Conservation (phyloP, 2,329 filamentous ascomycete genomes). For the Penicillium sp. region DNA sequence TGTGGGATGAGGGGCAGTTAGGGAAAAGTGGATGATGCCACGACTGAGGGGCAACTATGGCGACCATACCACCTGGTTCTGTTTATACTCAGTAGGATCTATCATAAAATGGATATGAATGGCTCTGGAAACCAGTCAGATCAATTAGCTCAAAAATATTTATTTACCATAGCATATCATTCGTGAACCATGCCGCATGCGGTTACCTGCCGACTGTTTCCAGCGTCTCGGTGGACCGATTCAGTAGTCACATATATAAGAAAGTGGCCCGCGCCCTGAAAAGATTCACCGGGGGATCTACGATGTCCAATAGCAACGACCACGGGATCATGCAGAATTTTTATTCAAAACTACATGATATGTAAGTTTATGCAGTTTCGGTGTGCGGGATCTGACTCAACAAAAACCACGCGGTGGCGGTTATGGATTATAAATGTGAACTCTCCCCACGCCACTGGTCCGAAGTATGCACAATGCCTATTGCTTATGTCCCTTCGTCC, state of each 20-base stretch:
- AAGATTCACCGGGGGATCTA: conserved; percentile 20
- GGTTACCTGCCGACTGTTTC: conserved; percentile 1
- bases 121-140: not conserved
- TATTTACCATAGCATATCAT: not conserved
- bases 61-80: not conserved
- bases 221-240: conserved; percentile 2
- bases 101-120: not conserved
- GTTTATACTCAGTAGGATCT: conserved; percentile 4
- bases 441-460: not conserved
- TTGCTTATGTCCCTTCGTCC: not conserved
- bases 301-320: not conserved
- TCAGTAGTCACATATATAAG: not conserved
- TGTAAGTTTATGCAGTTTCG: not conserved
- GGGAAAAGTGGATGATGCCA: conserved; percentile 18
- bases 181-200: conserved; percentile 1
- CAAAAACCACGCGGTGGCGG: not conserved
- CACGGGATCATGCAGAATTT: conserved; percentile 16
- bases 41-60: conserved; percentile 16
- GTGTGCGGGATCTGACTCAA: not conserved
- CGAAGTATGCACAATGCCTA: not conserved
- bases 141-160: not conserved
- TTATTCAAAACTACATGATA: not conserved
- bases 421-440: not conserved
- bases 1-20: not conserved
- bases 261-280: conserved; percentile 17